Percentiles rank a stretch among this genome's conserved stretches.
Evolutionary conservation across 2,329 filamentous ascomycete species (phyloP).

Genomic region (Colletotrichum higginsianum): DNA sequence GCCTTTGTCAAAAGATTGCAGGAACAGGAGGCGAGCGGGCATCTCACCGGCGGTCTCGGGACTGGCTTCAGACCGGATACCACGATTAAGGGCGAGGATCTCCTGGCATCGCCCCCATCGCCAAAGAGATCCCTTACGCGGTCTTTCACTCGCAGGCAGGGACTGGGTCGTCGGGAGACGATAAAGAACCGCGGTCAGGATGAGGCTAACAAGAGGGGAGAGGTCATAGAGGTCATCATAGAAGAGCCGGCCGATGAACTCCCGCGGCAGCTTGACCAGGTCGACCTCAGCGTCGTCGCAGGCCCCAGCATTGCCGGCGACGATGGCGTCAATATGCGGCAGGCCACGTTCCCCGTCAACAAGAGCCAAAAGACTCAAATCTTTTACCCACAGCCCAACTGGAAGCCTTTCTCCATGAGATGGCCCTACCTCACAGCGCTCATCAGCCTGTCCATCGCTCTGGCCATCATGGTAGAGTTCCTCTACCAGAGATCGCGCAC

Average conservation of each 20-base stretch:
- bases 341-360: constrained; percentile 54
- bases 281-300: constrained; percentile 68
- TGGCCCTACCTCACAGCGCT: constrained; percentile 72
- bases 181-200: constrained; percentile 68
- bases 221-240: constrained; percentile 72
- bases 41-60: constrained; percentile 72
- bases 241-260: constrained; percentile 48
- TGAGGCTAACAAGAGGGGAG: constrained; percentile 72
- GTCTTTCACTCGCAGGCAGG: constrained; percentile 57
- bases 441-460: constrained; percentile 66
- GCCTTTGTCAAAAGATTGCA: constrained; percentile 63
- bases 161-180: constrained; percentile 54
- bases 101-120: constrained; percentile 57
- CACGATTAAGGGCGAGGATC: constrained; percentile 65
- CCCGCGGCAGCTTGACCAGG: constrained; percentile 49
- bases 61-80: constrained; percentile 65
- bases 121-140: constrained; percentile 55
- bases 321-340: constrained; percentile 51
- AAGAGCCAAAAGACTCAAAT: constrained; percentile 61
- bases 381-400: constrained; percentile 75
- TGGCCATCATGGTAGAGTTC: constrained; percentile 69
- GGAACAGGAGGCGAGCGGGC: constrained; percentile 68
- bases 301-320: constrained; percentile 54
- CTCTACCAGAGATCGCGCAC: constrained; percentile 66
- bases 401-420: constrained; percentile 77